Evolutionary conservation across 345 rosid species (phyloP).

Genomic region (Zanthoxylum bungeanum): DNA sequence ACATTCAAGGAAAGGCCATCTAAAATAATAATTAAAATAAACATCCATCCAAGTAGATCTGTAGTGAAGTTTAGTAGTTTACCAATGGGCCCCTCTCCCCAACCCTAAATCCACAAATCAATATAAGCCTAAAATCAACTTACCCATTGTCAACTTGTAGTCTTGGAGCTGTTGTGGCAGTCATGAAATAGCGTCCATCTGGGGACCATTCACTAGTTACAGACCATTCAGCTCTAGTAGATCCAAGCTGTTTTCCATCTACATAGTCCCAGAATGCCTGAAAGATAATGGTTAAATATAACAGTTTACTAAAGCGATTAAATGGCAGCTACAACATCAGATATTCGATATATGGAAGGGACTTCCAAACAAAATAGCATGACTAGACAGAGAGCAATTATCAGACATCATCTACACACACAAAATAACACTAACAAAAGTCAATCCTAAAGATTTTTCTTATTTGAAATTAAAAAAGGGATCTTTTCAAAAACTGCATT

Average conservation of each 20-base stretch:
- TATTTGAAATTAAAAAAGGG: too few species aligned
- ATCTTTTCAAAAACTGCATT: too few species aligned
- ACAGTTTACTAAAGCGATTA: neutral
- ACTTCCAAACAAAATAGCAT: neutral
- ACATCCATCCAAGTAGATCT: neutral
- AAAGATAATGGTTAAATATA: conserved; percentile 2
- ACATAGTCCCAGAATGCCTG: conserved; percentile 89
- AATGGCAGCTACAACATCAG: neutral
- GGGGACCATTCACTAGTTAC: conserved; percentile 93
- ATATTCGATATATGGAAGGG: neutral
- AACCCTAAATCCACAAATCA: neutral
- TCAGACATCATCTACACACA: neutral
- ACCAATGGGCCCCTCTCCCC: neutral
- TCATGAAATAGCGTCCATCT: conserved; percentile 84
- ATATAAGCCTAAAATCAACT: conserved; percentile 18
- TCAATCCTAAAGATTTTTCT: too few species aligned
- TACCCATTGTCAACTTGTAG: conserved; percentile 96
- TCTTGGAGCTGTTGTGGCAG: conserved; percentile 97
- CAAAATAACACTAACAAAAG: too few species aligned
- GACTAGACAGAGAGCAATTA: neutral
- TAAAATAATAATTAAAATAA: neutral
- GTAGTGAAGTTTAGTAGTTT: conserved; percentile 2
- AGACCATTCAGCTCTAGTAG: conserved; percentile 88
- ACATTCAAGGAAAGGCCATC: neutral
- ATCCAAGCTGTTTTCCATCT: conserved; percentile 61